Evolutionary conservation across 495 filamentous ascomycete genomes (phyloP).

Genomic region (Hypoxylon perforatum): DNA sequence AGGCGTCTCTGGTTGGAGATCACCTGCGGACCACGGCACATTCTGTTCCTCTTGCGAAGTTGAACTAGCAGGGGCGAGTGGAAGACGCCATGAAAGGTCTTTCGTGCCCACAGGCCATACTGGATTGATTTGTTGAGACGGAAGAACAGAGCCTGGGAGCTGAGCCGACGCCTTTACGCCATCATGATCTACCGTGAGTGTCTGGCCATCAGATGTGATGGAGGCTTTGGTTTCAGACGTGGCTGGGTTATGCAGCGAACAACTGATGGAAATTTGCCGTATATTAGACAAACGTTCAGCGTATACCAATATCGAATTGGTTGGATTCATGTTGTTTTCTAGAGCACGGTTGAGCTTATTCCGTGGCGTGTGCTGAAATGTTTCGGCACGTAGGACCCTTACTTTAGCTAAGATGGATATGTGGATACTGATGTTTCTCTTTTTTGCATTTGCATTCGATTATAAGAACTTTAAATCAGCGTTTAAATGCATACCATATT

Average conservation of each 20-base stretch:
- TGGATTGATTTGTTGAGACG: conserved; percentile 48
- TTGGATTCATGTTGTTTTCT: conserved; percentile 40
- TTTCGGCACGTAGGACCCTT: conserved; percentile 2
- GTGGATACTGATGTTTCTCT: neutral
- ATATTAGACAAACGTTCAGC: conserved; percentile 91
- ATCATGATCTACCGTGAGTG: conserved; percentile 65
- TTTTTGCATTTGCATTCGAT: neutral
- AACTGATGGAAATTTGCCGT: conserved; percentile 80
- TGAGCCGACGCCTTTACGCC: conserved; percentile 65
- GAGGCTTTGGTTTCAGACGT: conserved; percentile 58
- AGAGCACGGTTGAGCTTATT: conserved; percentile 22
- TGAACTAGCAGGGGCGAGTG: conserved; percentile 46
- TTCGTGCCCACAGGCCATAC: conserved; percentile 48
- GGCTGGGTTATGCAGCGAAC: conserved; percentile 67
- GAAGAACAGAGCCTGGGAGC: conserved; percentile 71
- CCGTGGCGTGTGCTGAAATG: neutral
- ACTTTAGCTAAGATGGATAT: neutral
- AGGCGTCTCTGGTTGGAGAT: conserved; percentile 63
- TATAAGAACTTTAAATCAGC: neutral
- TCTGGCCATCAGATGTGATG: conserved; percentile 61
- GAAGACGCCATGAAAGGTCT: conserved; percentile 77
- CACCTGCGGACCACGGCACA: conserved; percentile 77
- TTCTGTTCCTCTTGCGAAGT: conserved; percentile 40
- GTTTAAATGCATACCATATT: conserved; percentile 16
- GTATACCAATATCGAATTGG: conserved; percentile 67